Evolutionary conservation across 768 basidiomycete genomes (phyloP).

Genomic region (Mycena crocata): DNA sequence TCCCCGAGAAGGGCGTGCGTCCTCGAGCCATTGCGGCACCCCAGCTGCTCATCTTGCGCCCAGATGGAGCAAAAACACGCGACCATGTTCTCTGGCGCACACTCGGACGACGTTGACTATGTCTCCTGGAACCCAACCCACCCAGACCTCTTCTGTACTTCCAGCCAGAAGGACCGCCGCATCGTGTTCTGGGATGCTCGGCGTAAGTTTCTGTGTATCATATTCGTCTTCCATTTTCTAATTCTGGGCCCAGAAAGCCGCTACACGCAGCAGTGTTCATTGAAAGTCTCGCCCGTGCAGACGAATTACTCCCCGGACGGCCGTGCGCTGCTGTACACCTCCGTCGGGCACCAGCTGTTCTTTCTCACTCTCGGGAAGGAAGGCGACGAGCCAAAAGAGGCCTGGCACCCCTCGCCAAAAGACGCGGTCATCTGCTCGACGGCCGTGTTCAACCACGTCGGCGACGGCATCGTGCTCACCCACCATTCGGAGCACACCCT

Average conservation of each 20-base stretch:
- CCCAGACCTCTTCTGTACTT: conserved; percentile 85
- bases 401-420: conserved; percentile 61
- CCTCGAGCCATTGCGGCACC: neutral
- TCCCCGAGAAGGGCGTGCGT: conserved; percentile 81
- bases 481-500: conserved; percentile 73
- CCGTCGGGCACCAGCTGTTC: conserved; percentile 68
- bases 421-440: conserved; percentile 71
- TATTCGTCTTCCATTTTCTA: neutral
- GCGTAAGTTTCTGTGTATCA: conserved; percentile 67
- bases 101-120: conserved; percentile 84
- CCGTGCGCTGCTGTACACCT: conserved; percentile 70
- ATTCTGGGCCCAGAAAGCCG: conserved; percentile 68
- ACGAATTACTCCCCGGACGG: conserved; percentile 82
- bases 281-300: conserved; percentile 73
- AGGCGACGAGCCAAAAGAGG: conserved; percentile 59
- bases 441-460: conserved; percentile 80
- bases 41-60: conserved; percentile 5
- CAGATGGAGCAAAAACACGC: conserved; percentile 82
- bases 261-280: conserved; percentile 65
- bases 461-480: conserved; percentile 77
- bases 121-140: conserved; percentile 89
- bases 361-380: conserved; percentile 70
- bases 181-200: conserved; percentile 89
- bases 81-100: conserved; percentile 73
- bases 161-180: conserved; percentile 78